Percentiles rank a stretch among this genome's conserved stretches.
Evolutionary conservation across 2,329 filamentous ascomycete species (phyloP).

Genomic region (Penicillium sclerotiorum): DNA sequence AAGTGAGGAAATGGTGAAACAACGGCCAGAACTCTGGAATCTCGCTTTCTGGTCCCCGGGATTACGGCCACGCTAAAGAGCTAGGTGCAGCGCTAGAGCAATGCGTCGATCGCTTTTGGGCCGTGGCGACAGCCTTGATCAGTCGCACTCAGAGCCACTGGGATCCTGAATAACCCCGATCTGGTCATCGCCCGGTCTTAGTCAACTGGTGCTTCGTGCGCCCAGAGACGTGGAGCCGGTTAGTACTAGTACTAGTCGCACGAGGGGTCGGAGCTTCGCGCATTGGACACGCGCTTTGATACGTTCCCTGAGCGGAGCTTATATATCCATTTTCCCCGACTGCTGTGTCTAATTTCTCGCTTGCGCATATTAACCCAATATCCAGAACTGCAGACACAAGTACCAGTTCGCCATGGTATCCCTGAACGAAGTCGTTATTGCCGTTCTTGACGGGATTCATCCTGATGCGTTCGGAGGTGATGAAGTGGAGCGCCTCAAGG

Average conservation of each 20-base stretch:
- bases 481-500: conserved; percentile 28
- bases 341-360: background rate
- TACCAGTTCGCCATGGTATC: conserved; percentile 20
- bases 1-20: background rate
- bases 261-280: no score
- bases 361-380: background rate
- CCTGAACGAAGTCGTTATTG: conserved; percentile 19
- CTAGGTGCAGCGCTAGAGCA: background rate
- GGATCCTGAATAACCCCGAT: no score
- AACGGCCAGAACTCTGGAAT: background rate
- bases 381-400: background rate
- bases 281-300: no score
- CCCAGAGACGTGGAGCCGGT: no score
- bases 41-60: background rate
- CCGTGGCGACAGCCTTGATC: no score
- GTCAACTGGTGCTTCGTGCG: no score
- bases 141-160: no score
- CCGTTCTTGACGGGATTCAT: conserved; percentile 22
- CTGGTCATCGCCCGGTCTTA: no score
- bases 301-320: no score
- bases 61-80: background rate
- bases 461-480: conserved; percentile 17
- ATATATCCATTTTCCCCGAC: conserved; percentile 4
- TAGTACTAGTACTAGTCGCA: no score
- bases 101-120: no score